Percentiles rank a stretch among this genome's conserved stretches.
Evolutionary conservation across 768 basidiomycete species (phyloP).

Genomic region (Boletellus ananas): DNA sequence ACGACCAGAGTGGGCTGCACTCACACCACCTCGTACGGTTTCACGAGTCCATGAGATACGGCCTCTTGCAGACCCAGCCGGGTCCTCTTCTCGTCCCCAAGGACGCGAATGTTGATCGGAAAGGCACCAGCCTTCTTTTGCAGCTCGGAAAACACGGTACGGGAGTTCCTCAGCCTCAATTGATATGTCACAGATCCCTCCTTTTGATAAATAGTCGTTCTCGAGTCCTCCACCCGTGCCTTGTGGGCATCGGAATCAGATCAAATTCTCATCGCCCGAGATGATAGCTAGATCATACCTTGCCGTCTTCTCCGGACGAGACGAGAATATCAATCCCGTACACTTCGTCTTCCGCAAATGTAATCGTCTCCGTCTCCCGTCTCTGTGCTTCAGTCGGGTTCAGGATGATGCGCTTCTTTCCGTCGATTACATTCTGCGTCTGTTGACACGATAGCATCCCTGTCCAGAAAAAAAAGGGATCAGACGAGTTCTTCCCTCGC

Average conservation of each 20-base stretch:
- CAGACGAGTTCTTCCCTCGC: too few relatives aligned
- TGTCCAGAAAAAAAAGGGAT: slow-evolving; percentile 22
- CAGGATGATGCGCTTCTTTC: slow-evolving; percentile 91
- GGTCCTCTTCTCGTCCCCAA: slow-evolving; percentile 95
- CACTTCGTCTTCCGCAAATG: slow-evolving; percentile 91
- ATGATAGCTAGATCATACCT: slow-evolving; percentile 45
- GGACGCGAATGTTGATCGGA: slow-evolving; percentile 92
- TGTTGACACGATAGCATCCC: slow-evolving; percentile 96
- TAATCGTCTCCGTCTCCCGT: slow-evolving; percentile 78
- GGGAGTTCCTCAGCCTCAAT: slow-evolving; percentile 96
- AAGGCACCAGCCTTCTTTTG: slow-evolving; percentile 98
- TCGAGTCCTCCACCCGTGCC: slow-evolving; percentile 86
- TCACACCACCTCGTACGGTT: slow-evolving; percentile 92
- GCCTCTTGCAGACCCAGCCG: slow-evolving; percentile 96
- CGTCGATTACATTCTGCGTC: slow-evolving; percentile 90
- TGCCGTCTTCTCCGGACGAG: slow-evolving; percentile 85
- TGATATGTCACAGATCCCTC: slow-evolving; percentile 86
- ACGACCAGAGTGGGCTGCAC: slow-evolving; percentile 29
- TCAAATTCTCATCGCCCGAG: background rate
- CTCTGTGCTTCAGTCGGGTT: slow-evolving; percentile 85
- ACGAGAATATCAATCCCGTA: slow-evolving; percentile 93
- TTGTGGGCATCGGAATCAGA: slow-evolving; percentile 30
- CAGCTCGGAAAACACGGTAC: slow-evolving; percentile 94
- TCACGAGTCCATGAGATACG: slow-evolving; percentile 88
- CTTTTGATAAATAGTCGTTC: slow-evolving; percentile 91